A percentile compares a stretch with the other conserved stretches of the same genome.
Conservation (phyloP, 2,329 filamentous ascomycete genomes). For the Beauveria sp. region DNA sequence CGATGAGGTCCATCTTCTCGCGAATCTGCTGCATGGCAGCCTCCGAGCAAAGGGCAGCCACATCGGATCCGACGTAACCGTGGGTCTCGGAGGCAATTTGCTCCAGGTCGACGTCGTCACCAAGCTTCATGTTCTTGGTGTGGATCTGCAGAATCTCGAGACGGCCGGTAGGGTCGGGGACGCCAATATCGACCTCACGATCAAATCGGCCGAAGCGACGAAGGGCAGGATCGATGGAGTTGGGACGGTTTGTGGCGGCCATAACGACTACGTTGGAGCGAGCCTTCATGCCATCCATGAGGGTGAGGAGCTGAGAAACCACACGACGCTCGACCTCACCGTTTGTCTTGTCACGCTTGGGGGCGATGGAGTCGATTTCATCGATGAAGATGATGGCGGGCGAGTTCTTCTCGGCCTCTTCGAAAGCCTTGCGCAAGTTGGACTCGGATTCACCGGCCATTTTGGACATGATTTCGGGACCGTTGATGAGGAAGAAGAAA, state of each 20-base stretch:
- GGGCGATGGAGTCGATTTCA: constrained; percentile 97
- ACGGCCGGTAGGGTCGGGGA: constrained; percentile 94
- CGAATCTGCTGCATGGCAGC: constrained; percentile 99
- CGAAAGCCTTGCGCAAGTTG: constrained; percentile 97
- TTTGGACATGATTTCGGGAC: constrained; percentile 99
- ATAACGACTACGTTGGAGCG: constrained; percentile 98
- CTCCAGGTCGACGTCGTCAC: constrained; percentile 92
- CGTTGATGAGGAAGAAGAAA: constrained; percentile 99
- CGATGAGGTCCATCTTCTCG: constrained; percentile 99
- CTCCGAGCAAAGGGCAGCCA: constrained; percentile 96
- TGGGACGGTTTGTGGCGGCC: constrained; percentile 97
- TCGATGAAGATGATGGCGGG: constrained; percentile 99
- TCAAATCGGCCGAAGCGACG: constrained; percentile 98
- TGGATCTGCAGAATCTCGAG: constrained; percentile 98
- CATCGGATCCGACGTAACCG: constrained; percentile 97
- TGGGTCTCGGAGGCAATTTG: constrained; percentile 96
- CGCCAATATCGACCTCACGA: constrained; percentile 96
- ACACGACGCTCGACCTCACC: constrained; percentile 98
- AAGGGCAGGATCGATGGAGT: constrained; percentile 96
- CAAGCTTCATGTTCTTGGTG: constrained; percentile 99
- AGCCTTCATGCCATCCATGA: constrained; percentile 99
- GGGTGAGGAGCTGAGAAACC: constrained; percentile 89
- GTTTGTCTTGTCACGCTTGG: constrained; percentile 99
- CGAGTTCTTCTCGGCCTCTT: constrained; percentile 99
- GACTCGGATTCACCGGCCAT: constrained; percentile 99